Conservation (phyloP, 2,329 filamentous ascomycete genomes). For the Curvularia verruculosa region DNA sequence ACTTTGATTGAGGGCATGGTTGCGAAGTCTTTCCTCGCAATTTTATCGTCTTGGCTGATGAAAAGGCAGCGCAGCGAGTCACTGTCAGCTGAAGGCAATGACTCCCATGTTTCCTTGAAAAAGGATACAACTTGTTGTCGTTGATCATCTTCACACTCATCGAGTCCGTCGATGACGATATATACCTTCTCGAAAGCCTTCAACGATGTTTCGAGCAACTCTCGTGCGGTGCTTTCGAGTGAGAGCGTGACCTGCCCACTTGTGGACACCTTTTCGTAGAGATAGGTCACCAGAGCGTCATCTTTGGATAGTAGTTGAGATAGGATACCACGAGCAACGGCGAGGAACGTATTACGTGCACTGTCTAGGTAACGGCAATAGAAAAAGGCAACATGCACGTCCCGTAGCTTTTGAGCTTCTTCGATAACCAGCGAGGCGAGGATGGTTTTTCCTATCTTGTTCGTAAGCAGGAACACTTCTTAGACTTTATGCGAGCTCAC, state of each 20-base stretch:
- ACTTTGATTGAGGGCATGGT: slow-evolving; percentile 4
- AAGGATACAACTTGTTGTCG: slow-evolving; percentile 28
- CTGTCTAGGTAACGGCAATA: slow-evolving; percentile 30
- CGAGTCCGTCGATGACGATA: slow-evolving; percentile 45
- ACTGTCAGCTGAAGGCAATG: slow-evolving; percentile 25
- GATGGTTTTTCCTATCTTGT: slow-evolving; percentile 34
- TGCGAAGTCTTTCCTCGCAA: slow-evolving; percentile 10
- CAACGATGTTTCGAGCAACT: slow-evolving; percentile 19
- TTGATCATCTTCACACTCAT: slow-evolving; percentile 48
- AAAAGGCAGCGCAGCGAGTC: slow-evolving; percentile 16
- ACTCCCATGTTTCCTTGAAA: slow-evolving; percentile 15
- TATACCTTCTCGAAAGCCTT: slow-evolving; percentile 32
- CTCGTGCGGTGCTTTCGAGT: not conserved
- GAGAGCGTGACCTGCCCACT: slow-evolving; percentile 6
- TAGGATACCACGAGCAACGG: slow-evolving; percentile 2
- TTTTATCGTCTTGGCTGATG: slow-evolving; percentile 33
- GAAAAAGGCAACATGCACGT: slow-evolving; percentile 24
- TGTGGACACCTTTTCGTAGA: slow-evolving; percentile 4
- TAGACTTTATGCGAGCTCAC: slow-evolving; percentile 3
- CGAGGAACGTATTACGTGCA: slow-evolving; percentile 8
- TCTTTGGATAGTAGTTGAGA: slow-evolving; percentile 4
- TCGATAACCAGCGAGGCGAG: slow-evolving; percentile 36
- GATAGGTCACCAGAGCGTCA: not conserved
- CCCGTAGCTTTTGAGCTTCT: slow-evolving; percentile 14
- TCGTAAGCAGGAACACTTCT: not conserved